These are phyloP conservation scores for Heliocybe sulcata DNA, from an alignment of 1,284 basidiomycete genomes.

Conservation along the genomic window DNA sequence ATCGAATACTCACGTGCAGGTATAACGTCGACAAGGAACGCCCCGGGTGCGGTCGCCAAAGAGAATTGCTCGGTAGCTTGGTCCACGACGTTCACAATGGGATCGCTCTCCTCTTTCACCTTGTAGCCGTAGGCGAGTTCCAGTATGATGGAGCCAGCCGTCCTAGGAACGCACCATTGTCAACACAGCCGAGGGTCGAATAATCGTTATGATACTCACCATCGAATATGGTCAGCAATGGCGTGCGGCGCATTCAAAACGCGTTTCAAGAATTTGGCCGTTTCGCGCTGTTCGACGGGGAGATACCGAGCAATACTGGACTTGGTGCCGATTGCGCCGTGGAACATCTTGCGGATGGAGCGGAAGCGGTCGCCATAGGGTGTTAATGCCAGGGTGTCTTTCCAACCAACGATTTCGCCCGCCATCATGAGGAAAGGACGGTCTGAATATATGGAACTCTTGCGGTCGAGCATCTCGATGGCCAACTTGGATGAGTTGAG, in stretches of 20 bases:
- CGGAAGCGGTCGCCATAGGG: slow-evolving; percentile 59
- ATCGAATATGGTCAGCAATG: slow-evolving; percentile 46
- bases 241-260: slow-evolving; percentile 47
- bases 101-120: slow-evolving; percentile 16
- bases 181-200: background rate
- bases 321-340: slow-evolving; percentile 48
- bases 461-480: slow-evolving; percentile 58
- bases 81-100: slow-evolving; percentile 19
- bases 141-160: slow-evolving; percentile 21
- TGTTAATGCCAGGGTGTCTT: slow-evolving; percentile 49
- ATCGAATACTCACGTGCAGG: slow-evolving; percentile 15
- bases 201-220: slow-evolving; percentile 30
- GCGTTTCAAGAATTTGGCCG: slow-evolving; percentile 46
- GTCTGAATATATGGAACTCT: slow-evolving; percentile 62
- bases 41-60: slow-evolving; percentile 16
- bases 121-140: slow-evolving; percentile 22
- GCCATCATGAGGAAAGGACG: slow-evolving; percentile 38
- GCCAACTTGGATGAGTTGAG: slow-evolving; percentile 49
- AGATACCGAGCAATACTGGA: slow-evolving; percentile 41
- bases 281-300: slow-evolving; percentile 43
- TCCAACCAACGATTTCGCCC: slow-evolving; percentile 59
- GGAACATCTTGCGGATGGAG: slow-evolving; percentile 52
- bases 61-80: slow-evolving; percentile 19
- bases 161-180: slow-evolving; percentile 10
- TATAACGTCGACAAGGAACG: slow-evolving; percentile 22